These are phyloP conservation scores for Blastobotrys robertii DNA, from an alignment of 805 yeast genomes.

Conservation along the genomic window DNA sequence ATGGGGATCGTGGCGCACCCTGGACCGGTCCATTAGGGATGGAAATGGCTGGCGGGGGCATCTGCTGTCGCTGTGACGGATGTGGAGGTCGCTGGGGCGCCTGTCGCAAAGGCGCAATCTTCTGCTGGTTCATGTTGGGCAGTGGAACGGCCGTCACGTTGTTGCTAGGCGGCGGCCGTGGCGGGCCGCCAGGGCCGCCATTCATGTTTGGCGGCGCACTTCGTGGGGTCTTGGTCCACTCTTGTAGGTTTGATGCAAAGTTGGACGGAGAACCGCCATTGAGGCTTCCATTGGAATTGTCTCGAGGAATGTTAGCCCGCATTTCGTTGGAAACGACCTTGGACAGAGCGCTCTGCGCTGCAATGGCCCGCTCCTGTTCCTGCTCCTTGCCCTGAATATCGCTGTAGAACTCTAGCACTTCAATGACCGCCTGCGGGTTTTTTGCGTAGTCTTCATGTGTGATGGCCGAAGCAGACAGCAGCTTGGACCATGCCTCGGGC, in stretches of 20 bases:
- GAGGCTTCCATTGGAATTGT: constrained; percentile 12
- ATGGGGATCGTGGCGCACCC: not conserved
- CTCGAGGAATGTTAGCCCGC: not conserved
- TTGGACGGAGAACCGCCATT: not conserved
- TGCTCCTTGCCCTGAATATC: constrained; percentile 10
- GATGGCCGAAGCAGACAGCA: constrained; percentile 78
- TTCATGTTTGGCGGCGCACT: constrained; percentile 7
- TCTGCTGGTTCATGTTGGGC: constrained; percentile 14
- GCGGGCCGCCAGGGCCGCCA: too few relatives aligned
- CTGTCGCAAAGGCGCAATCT: constrained; percentile 20
- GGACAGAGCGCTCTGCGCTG: not conserved
- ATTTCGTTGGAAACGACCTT: not conserved
- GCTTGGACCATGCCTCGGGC: constrained; percentile 86
- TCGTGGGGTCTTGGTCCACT: constrained; percentile 18
- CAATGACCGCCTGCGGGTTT: constrained; percentile 91
- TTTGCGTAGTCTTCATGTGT: constrained; percentile 79
- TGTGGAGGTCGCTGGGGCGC: constrained; percentile 14
- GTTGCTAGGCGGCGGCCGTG: too few relatives aligned
- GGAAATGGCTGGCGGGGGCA: not conserved
- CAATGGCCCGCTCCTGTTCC: constrained; percentile 6
- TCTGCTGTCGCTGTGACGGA: constrained; percentile 1
- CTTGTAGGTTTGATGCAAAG: constrained; percentile 14
- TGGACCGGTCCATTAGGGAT: not conserved
- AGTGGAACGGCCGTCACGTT: constrained; percentile 1
- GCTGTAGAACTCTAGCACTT: constrained; percentile 71